A percentile compares a stretch with the other conserved stretches of the same genome.
phyloP scores from a whole-genome alignment of 2,329 filamentous ascomycete species.

The Fusarium floridanum region DNA sequence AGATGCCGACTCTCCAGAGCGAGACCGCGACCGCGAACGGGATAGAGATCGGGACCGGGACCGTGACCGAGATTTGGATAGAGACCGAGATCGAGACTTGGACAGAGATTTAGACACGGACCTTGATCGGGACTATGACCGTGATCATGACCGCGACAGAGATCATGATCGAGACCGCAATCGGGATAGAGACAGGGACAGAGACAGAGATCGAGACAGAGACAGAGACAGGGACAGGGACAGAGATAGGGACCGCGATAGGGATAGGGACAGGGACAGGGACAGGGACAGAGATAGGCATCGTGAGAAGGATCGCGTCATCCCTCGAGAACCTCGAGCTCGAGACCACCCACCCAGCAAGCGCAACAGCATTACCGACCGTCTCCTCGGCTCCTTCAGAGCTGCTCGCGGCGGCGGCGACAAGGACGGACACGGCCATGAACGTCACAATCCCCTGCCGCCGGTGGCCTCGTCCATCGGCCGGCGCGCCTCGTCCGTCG shows the following conservation, averaged over 20 bases:
- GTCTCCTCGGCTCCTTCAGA: conserved; percentile 53
- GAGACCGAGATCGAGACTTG: conserved; percentile 22
- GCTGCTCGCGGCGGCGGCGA: conserved; percentile 50
- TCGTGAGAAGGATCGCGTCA: conserved; percentile 36
- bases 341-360: conserved; percentile 49
- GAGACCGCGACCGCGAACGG: conserved; percentile 1
- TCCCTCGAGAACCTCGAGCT: conserved; percentile 26
- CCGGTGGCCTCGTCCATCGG: conserved; percentile 41
- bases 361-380: conserved; percentile 57
- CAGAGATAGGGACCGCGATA: conserved; percentile 12
- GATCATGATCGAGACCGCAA: conserved; percentile 13
- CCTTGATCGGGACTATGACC: conserved; percentile 3
- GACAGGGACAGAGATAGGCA: conserved; percentile 30
- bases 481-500: conserved; percentile 50
- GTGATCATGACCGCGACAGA: conserved; percentile 18
- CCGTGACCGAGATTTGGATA: conserved; percentile 18
- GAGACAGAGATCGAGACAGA: conserved; percentile 1
- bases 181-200: conserved; percentile 1
- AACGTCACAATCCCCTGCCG: conserved; percentile 16
- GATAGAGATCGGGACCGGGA: conserved; percentile 11
- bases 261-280: background rate
- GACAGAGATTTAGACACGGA: conserved; percentile 17
- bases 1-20: conserved; percentile 40
- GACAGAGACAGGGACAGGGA: background rate
- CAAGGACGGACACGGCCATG: conserved; percentile 15